Conservation (phyloP, 371 early-diverging fungal genomes). For the Mortierella polycephala region DNA sequence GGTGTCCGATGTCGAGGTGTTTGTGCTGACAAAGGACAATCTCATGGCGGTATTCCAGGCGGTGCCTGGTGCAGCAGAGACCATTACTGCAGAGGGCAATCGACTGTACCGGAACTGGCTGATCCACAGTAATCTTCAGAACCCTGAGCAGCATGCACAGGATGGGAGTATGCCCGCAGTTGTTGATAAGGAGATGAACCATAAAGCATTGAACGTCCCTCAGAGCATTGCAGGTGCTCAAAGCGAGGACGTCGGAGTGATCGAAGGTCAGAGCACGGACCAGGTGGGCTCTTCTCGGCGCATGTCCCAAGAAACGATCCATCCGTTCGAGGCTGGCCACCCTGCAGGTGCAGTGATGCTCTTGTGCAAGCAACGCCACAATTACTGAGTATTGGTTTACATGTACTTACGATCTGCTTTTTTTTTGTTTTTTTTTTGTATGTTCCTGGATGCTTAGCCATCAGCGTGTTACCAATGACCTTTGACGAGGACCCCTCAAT, state of each 20-base stretch:
- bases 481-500: slow-evolving; percentile 10
- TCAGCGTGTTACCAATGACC: slow-evolving; percentile 47
- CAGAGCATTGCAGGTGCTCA: slow-evolving; percentile 1
- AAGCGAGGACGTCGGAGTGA: slow-evolving; percentile 3
- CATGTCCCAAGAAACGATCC: slow-evolving; percentile 10
- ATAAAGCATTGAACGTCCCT: slow-evolving; percentile 12
- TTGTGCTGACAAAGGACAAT: slow-evolving; percentile 61
- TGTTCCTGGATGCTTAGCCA: slow-evolving; percentile 8
- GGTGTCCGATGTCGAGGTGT: slow-evolving; percentile 64
- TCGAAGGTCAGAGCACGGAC: not conserved
- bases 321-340: slow-evolving; percentile 26
- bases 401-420: not conserved
- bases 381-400: not conserved
- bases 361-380: not conserved
- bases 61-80: slow-evolving; percentile 58
- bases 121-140: slow-evolving; percentile 2
- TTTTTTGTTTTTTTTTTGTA: not conserved
- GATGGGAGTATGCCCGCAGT: not conserved
- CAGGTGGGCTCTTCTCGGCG: slow-evolving; percentile 1
- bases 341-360: slow-evolving; percentile 29
- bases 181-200: slow-evolving; percentile 8
- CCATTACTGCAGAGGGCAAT: slow-evolving; percentile 37
- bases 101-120: slow-evolving; percentile 50
- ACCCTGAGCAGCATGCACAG: slow-evolving; percentile 2
- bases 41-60: slow-evolving; percentile 58